Evolutionary conservation across 768 basidiomycete genomes (phyloP), one percentile per base, ranked within the genome.

Genomic region (Clavulina sp.): DNA sequence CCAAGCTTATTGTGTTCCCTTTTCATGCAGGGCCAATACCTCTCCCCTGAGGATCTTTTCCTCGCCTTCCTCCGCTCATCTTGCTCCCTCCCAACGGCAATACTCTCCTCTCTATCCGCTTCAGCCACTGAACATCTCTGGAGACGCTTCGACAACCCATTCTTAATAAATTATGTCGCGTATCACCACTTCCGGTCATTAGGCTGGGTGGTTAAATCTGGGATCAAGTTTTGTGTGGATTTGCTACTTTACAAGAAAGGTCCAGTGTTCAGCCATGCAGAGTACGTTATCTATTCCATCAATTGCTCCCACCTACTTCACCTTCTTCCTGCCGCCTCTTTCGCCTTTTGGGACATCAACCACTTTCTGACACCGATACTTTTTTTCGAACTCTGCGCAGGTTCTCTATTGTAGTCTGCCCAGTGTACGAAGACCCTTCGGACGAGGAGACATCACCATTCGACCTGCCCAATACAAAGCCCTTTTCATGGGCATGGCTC

Each of bases 201-300:
- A 5, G 95, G 95, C 24, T 99, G 93, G 95, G 86, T 96, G 19
- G 80, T 95, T 56, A 88, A 91, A 65, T 78, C 80, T 28, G 95
- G 95, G 1, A 80, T 95, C 70, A 99, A 99, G 65, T 99, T 99
- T 65, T 96, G 92, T 59, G 84, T 83, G 34, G 95, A 99, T 60
- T 91, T 84, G 66, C 74, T 99, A 6, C 66, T 97, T 26, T 99
- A 99, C 64, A 91, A 87, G 59, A 76, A 85, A 9, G 95, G 95
- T 0, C 91, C 93, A 2, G 86, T 93, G 1, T 97, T 97, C 64
- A 70, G 80, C 3, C 95, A 99, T 64, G 92, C 95, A 6, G 92
- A 96, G 89, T 96, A 62, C 59, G 84, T 67, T n/a, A 23, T 41
- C 21, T 51, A 21, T 29, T 38, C 36, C 44, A 34, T 44, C 40